A percentile compares a stretch with the other conserved stretches of the same genome.
These are phyloP conservation scores for Tricholoma matsutake DNA, from an alignment of 768 basidiomycete genomes.

Conservation along the genomic window DNA sequence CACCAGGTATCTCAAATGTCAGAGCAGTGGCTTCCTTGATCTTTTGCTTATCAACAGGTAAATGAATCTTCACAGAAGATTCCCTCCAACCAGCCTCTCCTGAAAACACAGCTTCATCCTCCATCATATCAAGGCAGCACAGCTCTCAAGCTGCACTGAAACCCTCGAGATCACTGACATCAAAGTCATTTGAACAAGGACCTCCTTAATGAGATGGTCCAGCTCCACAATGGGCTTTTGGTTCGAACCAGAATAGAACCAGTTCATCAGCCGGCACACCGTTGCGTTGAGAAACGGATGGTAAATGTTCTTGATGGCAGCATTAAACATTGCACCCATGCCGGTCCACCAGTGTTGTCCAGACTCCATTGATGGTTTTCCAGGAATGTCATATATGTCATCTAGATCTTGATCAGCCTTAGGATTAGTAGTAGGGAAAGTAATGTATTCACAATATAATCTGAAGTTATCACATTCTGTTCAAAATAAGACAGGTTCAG, in stretches of 20 bases:
- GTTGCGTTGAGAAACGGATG: not conserved
- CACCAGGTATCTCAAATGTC: not conserved
- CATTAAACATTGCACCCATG: not conserved
- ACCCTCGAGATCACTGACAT: not conserved
- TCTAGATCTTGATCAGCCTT: slow-evolving; percentile 13
- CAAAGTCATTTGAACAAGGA: too few relatives aligned
- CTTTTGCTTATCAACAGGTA: not conserved
- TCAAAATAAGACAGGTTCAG: slow-evolving; percentile 3
- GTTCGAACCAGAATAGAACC: slow-evolving; percentile 1
- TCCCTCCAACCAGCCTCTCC: slow-evolving; percentile 1
- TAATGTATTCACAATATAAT: slow-evolving; percentile 19
- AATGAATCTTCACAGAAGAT: slow-evolving; percentile 1
- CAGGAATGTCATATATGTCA: slow-evolving; percentile 12
- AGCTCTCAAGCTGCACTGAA: slow-evolving; percentile 4
- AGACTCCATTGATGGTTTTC: not conserved
- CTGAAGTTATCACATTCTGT: slow-evolving; percentile 20
- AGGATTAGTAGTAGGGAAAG: slow-evolving; percentile 8
- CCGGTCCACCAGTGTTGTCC: not conserved
- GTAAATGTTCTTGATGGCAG: not conserved
- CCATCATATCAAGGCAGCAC: not conserved
- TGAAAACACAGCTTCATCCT: not conserved
- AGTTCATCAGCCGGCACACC: not conserved
- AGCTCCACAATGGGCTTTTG: too few relatives aligned
- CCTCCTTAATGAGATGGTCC: too few relatives aligned
- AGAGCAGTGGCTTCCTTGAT: not conserved